Conservation (phyloP, 441 rosid species). For the Populus tomentosa region DNA sequence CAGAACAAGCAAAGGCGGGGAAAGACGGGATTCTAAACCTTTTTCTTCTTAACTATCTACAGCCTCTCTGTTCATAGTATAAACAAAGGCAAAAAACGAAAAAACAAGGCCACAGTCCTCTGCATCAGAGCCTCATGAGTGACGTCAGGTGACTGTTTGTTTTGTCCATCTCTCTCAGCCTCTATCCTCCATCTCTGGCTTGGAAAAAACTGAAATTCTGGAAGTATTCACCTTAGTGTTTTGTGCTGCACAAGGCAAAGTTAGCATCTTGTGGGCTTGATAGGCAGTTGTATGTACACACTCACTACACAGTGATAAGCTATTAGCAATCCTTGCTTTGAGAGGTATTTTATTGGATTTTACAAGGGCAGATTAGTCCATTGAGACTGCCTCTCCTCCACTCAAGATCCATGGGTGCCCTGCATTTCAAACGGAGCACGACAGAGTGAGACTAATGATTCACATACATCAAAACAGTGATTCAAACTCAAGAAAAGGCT, state of each 20-base stretch:
- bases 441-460: not conserved
- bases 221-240: not conserved
- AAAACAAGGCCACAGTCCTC: not conserved
- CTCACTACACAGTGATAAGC: conserved; percentile 16
- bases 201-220: conserved; percentile 8
- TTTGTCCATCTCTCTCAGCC: not conserved
- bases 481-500: too few relatives aligned
- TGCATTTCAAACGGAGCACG: conserved; percentile 23
- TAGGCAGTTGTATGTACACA: not conserved
- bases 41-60: conserved; percentile 10
- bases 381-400: conserved; percentile 38
- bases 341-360: not conserved
- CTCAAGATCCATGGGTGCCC: conserved; percentile 80
- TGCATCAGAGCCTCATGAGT: not conserved
- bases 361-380: conserved; percentile 26
- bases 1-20: conserved; percentile 26
- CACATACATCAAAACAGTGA: not conserved
- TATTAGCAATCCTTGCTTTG: not conserved
- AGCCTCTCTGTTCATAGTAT: not conserved
- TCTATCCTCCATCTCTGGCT: not conserved
- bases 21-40: conserved; percentile 13
- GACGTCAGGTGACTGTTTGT: not conserved
- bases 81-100: not conserved
- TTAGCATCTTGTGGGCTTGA: not conserved
- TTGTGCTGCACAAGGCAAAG: not conserved